phyloP scores from a whole-genome alignment of 2,329 filamentous ascomycete species.

The Cylindrodendrum hubeiense region DNA sequence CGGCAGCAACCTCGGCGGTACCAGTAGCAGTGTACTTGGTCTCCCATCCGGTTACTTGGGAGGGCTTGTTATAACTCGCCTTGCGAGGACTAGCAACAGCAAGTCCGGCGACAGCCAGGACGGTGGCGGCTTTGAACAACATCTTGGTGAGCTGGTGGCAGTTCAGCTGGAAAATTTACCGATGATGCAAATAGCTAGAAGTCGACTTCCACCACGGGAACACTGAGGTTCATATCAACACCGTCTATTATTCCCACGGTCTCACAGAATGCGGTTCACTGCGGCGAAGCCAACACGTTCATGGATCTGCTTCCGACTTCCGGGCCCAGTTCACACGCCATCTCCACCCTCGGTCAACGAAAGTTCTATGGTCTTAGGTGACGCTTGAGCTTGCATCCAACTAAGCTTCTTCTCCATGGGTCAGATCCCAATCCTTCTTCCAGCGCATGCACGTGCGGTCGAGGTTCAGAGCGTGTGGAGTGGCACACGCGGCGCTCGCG shows the following conservation, averaged over 20 bases:
- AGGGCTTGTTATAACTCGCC: background rate
- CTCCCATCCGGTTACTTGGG: constrained; percentile 47
- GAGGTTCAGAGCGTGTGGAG: background rate
- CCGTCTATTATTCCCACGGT: background rate
- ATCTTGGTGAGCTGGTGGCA: constrained; percentile 16
- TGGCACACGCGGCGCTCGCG: constrained; percentile 18
- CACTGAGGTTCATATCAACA: constrained; percentile 15
- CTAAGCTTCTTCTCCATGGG: background rate
- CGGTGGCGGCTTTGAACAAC: constrained; percentile 36
- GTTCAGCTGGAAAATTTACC: background rate
- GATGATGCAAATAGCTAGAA: background rate
- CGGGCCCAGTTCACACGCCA: constrained; percentile 9
- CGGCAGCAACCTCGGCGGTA: constrained; percentile 63
- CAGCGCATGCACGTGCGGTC: constrained; percentile 30
- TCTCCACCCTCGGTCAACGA: constrained; percentile 31
- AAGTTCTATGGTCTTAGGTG: constrained; percentile 9
- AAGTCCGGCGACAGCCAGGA: constrained; percentile 44
- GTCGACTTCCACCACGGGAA: background rate
- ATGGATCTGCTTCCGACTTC: constrained; percentile 32
- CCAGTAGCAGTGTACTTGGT: constrained; percentile 65
- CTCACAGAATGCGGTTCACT: background rate
- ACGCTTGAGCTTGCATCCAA: background rate
- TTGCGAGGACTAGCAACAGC: constrained; percentile 37
- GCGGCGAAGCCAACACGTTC: background rate
- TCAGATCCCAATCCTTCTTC: constrained; percentile 28